Conservation (phyloP, 768 basidiomycete genomes). For the Leccinum arenicola region DNA sequence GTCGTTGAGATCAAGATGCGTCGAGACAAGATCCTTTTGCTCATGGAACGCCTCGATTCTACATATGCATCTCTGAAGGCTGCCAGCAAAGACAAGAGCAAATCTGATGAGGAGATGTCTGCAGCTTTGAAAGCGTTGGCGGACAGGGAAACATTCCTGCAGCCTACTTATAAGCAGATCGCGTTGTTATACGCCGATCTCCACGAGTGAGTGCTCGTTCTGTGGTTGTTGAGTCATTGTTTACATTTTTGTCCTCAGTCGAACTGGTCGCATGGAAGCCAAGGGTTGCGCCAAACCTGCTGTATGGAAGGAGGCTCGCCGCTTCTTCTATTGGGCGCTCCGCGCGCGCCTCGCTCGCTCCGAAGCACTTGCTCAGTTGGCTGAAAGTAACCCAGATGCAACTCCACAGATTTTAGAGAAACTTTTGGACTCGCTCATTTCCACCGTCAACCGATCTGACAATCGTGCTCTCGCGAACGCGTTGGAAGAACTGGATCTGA, state of each 20-base stretch:
- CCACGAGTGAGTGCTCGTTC: constrained; percentile 69
- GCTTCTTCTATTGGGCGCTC: constrained; percentile 92
- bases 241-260: constrained; percentile 46
- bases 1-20: constrained; percentile 98
- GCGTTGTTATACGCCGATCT: constrained; percentile 94
- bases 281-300: constrained; percentile 89
- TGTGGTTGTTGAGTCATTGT: not conserved
- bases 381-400: constrained; percentile 69
- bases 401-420: constrained; percentile 63
- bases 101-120: constrained; percentile 72
- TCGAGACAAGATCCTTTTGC: constrained; percentile 80
- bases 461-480: constrained; percentile 58
- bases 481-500: constrained; percentile 70
- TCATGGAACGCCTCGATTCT: constrained; percentile 93
- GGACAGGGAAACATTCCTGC: constrained; percentile 73
- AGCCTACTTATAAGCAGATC: constrained; percentile 91
- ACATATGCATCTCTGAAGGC: constrained; percentile 79
- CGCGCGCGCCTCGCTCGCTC: constrained; percentile 79
- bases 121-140: constrained; percentile 65
- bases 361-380: constrained; percentile 57
- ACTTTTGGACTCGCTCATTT: constrained; percentile 61
- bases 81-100: constrained; percentile 71
- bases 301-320: constrained; percentile 85
- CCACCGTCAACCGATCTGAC: constrained; percentile 48
- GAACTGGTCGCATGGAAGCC: constrained; percentile 94